Percentiles rank a stretch among this genome's conserved stretches.
Evolutionary conservation across 164 flowering plant species (phyloP).

Genomic region (Cinnamomum micranthum): DNA sequence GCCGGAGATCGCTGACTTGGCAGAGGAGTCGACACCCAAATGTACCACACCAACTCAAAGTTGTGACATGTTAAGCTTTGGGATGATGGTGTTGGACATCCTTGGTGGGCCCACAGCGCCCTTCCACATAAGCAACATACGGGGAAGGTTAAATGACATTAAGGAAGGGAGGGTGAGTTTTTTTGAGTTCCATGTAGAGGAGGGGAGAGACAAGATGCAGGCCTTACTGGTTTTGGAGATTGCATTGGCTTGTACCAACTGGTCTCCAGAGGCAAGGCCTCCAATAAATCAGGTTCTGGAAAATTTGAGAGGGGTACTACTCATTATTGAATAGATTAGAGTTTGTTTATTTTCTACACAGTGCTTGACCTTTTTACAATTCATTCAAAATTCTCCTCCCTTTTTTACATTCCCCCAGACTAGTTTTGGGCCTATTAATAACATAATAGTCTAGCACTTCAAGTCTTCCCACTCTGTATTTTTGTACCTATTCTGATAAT

Average conservation of each 20-base stretch:
- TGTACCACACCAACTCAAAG: slow-evolving; percentile 12
- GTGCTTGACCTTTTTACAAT: not conserved
- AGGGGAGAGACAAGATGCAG: slow-evolving; percentile 30
- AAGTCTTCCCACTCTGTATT: no score
- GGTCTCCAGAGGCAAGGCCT: slow-evolving; percentile 36
- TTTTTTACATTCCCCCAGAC: not conserved
- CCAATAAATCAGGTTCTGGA: slow-evolving; percentile 26
- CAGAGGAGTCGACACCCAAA: not conserved
- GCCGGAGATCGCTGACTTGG: slow-evolving; percentile 5
- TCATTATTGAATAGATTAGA: not conserved
- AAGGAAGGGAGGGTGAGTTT: slow-evolving; percentile 20
- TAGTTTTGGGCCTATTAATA: no score
- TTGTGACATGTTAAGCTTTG: slow-evolving; percentile 40
- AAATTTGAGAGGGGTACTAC: not conserved
- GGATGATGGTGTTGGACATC: slow-evolving; percentile 39
- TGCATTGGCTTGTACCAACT: slow-evolving; percentile 38
- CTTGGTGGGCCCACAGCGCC: slow-evolving; percentile 33
- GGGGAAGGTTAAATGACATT: slow-evolving; percentile 22
- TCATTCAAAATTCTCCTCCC: not conserved
- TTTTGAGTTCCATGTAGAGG: slow-evolving; percentile 33
- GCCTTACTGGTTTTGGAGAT: slow-evolving; percentile 36
- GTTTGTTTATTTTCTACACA: no score
- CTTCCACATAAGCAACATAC: slow-evolving; percentile 4
- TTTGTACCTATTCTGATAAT: no score
- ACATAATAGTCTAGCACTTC: no score